Evolutionary conservation across 331 rosid genomes (phyloP).

Genomic region (Rosa hybrid): DNA sequence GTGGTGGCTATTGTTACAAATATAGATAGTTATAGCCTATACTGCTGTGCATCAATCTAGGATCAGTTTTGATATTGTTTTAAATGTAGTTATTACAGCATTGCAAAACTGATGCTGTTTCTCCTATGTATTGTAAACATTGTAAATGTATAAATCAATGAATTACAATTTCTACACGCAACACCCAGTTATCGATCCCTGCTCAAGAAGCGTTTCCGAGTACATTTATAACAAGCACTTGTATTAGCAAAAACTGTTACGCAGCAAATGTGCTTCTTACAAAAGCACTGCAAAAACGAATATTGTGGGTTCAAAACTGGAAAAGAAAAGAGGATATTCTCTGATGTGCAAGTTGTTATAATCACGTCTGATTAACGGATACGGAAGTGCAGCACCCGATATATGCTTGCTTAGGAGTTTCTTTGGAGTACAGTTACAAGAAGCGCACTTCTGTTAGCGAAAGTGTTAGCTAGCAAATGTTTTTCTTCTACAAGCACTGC

Average conservation of each 20-base stretch:
- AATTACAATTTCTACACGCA: background rate
- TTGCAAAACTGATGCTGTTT: no score
- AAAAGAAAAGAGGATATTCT: background rate
- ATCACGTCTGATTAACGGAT: background rate
- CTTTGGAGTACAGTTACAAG: background rate
- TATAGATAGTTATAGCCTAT: no score
- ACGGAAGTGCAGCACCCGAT: background rate
- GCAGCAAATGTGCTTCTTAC: background rate
- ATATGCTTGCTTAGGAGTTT: background rate
- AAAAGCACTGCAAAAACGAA: background rate
- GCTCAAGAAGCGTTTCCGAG: background rate
- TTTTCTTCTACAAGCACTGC: background rate
- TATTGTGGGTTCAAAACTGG: background rate
- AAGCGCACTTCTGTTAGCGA: background rate
- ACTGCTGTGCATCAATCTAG: no score
- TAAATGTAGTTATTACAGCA: no score
- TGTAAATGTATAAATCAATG: no score
- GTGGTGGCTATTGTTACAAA: no score
- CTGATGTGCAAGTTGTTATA: background rate
- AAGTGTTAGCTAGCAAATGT: background rate
- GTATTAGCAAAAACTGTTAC: no score
- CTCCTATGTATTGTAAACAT: no score
- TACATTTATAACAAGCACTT: background rate
- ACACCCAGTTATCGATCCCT: background rate
- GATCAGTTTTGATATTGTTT: no score